Evolutionary conservation across 2,329 filamentous ascomycete species (phyloP).

Genomic region (Aspergillus tanneri): DNA sequence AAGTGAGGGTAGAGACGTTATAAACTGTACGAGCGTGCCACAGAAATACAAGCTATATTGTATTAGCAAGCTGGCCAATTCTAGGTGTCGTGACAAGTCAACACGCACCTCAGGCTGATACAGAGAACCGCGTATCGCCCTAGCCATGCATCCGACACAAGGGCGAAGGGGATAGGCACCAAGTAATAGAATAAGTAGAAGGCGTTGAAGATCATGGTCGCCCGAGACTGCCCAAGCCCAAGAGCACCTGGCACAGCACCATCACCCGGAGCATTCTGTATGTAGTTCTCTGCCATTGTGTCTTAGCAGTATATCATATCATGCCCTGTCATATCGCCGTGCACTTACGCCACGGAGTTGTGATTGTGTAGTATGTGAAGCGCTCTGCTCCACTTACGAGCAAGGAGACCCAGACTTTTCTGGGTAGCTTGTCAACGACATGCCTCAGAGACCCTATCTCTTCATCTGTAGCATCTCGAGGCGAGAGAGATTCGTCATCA

Average conservation of each 20-base stretch:
- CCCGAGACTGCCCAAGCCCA: background rate
- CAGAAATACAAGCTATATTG: conserved; percentile 1
- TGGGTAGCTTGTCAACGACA: no score
- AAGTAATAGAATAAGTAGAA: conserved; percentile 5
- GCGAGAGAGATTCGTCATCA: no score
- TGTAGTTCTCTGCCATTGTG: conserved; percentile 5
- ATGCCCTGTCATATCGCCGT: background rate
- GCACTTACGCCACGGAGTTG: conserved; percentile 5
- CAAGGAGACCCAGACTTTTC: conserved; percentile 4
- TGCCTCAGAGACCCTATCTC: no score
- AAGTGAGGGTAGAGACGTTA: background rate
- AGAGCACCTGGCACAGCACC: conserved; percentile 1
- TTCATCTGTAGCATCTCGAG: no score
- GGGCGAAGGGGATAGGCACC: conserved; percentile 1
- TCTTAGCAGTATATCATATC: background rate
- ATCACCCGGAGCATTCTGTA: conserved; percentile 1
- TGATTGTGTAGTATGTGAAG: conserved; percentile 6
- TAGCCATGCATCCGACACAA: conserved; percentile 4
- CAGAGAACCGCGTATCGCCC: conserved; percentile 5
- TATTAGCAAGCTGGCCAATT: background rate
- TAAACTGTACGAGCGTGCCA: conserved; percentile 1
- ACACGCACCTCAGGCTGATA: background rate
- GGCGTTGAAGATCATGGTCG: conserved; percentile 4
- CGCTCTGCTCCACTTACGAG: conserved; percentile 1
- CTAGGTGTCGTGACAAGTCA: background rate